These are phyloP conservation scores for Pichia nakasei DNA, from an alignment of 805 yeast species.

Conservation along the genomic window DNA sequence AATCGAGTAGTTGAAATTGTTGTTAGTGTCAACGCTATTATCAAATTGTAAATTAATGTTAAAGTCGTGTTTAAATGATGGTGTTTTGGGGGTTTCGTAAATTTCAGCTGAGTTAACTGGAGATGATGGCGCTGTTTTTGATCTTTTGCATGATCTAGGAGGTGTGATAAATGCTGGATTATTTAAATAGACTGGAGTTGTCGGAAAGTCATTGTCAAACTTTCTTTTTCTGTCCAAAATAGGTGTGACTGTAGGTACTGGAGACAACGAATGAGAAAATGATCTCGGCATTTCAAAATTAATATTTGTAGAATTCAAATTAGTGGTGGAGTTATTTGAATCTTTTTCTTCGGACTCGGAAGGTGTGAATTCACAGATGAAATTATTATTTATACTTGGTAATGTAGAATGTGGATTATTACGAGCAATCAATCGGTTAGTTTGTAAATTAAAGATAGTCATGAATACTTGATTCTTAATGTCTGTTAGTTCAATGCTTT, in stretches of 20 bases:
- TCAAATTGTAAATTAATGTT: background rate
- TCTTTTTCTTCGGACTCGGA: background rate
- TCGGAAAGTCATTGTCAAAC: background rate
- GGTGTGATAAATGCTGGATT: constrained; percentile 7
- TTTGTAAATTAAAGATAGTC: background rate
- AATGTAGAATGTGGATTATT: background rate
- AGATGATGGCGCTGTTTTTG: constrained; percentile 14
- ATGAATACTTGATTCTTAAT: background rate
- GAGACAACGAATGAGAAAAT: background rate
- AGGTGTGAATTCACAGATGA: background rate
- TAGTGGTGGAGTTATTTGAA: background rate
- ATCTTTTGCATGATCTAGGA: constrained; percentile 19
- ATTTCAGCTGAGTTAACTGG: background rate
- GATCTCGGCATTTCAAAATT: constrained; percentile 9
- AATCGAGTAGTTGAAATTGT: constrained; percentile 6
- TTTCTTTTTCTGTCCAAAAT: constrained; percentile 3
- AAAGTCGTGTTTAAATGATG: constrained; percentile 7
- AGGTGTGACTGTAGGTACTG: background rate
- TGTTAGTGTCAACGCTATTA: background rate
- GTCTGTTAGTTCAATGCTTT: too few relatives aligned
- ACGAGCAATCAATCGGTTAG: background rate
- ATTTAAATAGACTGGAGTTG: background rate
- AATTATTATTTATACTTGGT: background rate
- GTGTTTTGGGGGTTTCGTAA: constrained; percentile 18
- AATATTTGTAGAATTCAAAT: too few relatives aligned